Evolutionary conservation across 805 yeast genomes (phyloP).

Genomic region (Candida adriatica): DNA sequence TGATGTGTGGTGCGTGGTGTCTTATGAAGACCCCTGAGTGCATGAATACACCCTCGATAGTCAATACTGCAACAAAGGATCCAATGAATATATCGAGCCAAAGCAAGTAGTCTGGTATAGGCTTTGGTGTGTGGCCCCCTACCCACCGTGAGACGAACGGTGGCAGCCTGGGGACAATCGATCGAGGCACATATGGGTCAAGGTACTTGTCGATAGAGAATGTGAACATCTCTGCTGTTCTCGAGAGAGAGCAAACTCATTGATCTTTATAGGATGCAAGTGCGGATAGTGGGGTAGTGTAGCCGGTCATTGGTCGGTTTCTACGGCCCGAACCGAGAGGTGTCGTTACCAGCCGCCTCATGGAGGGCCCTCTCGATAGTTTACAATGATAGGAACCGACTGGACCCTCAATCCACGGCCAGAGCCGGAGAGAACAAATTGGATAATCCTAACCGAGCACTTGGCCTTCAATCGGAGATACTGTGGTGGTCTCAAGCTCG

Average conservation of each 20-base stretch:
- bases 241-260: not conserved
- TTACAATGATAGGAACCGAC: too few relatives aligned
- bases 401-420: too few relatives aligned
- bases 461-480: too few relatives aligned
- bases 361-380: too few relatives aligned
- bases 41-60: constrained; percentile 41
- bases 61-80: constrained; percentile 38
- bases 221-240: constrained; percentile 2
- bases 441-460: too few relatives aligned
- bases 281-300: too few relatives aligned
- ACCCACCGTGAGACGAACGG: constrained; percentile 29
- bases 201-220: constrained; percentile 16
- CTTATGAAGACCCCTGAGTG: constrained; percentile 29
- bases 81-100: constrained; percentile 42
- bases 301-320: too few relatives aligned
- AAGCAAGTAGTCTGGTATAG: constrained; percentile 30
- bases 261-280: not conserved
- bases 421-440: too few relatives aligned
- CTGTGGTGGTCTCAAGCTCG: too few relatives aligned
- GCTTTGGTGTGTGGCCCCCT: constrained; percentile 28
- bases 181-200: constrained; percentile 15
- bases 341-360: too few relatives aligned
- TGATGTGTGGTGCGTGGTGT: constrained; percentile 39
- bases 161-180: constrained; percentile 29
- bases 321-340: too few relatives aligned